These are phyloP conservation scores for Myxozyma sirexii DNA, from an alignment of 805 yeast species.

Conservation along the genomic window DNA sequence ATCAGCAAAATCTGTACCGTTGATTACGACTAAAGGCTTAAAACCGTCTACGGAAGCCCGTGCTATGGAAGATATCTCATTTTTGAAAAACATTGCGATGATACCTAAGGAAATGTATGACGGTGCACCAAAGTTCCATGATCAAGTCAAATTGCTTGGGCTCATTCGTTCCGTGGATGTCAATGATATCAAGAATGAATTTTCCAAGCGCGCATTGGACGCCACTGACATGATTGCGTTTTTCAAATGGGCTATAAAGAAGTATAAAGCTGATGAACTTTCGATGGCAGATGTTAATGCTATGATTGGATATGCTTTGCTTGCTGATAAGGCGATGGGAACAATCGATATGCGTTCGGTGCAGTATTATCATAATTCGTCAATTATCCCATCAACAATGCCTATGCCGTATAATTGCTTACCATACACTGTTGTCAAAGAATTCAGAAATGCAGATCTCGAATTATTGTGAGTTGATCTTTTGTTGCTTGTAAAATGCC, in stretches of 20 bases:
- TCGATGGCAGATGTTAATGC: constrained; percentile 23
- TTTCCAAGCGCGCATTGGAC: constrained; percentile 39
- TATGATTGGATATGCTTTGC: constrained; percentile 36
- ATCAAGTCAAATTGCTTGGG: constrained; percentile 36
- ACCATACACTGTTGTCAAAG: constrained; percentile 36
- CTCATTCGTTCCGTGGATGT: constrained; percentile 36
- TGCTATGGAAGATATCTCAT: constrained; percentile 37
- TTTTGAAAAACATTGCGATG: constrained; percentile 39
- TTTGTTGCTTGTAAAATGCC: too few relatives aligned
- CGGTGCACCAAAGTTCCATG: constrained; percentile 37
- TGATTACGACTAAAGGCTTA: constrained; percentile 43
- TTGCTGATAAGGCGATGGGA: constrained; percentile 31
- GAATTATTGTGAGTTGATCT: constrained; percentile 26
- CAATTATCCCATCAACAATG: constrained; percentile 35
- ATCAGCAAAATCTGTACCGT: constrained; percentile 37
- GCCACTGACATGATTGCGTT: constrained; percentile 33
- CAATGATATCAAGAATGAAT: constrained; percentile 39
- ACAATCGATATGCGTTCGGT: constrained; percentile 37
- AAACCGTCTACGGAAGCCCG: constrained; percentile 40
- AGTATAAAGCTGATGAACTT: constrained; percentile 24
- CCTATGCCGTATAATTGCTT: constrained; percentile 43
- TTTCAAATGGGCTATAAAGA: constrained; percentile 39
- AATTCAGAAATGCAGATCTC: constrained; percentile 31
- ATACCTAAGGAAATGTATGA: constrained; percentile 35
- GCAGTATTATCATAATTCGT: constrained; percentile 36